Conservation (phyloP, 352 stramenopile species). For the Pythium myriotylum region DNA sequence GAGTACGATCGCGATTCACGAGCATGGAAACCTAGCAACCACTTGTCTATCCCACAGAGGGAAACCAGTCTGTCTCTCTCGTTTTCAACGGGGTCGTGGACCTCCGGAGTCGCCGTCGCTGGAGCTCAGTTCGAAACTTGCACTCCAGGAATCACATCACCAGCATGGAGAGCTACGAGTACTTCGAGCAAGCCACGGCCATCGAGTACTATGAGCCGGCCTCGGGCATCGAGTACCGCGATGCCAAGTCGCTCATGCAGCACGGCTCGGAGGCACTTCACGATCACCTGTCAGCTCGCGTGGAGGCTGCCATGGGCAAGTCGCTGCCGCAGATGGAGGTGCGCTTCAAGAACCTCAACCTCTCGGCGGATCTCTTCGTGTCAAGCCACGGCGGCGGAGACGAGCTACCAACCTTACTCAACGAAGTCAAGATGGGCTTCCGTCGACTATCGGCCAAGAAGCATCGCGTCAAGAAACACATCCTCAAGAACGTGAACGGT, state of each 20-base stretch:
- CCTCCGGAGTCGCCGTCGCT: no score
- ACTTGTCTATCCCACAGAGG: no score
- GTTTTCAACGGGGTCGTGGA: no score
- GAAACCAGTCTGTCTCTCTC: no score
- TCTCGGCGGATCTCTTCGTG: conserved; percentile 35
- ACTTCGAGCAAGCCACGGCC: conserved; percentile 1
- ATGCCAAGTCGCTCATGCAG: conserved; percentile 19
- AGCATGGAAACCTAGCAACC: no score
- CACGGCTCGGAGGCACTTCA: conserved; percentile 39
- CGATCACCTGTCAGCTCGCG: conserved; percentile 28
- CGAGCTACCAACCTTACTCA: conserved; percentile 19
- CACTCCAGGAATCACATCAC: conserved; percentile 2
- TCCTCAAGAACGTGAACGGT: conserved; percentile 31
- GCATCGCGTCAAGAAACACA: conserved; percentile 28
- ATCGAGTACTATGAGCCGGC: neutral
- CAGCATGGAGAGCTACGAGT: neutral
- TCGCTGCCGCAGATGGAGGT: conserved; percentile 29
- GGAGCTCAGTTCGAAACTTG: neutral
- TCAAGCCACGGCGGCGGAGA: conserved; percentile 1
- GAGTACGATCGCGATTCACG: no score
- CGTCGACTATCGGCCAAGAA: conserved; percentile 17
- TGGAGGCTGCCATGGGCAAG: conserved; percentile 33
- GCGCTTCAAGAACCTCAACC: conserved; percentile 38
- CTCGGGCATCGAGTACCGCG: conserved; percentile 1
- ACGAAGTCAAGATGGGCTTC: conserved; percentile 10